A percentile compares a stretch with the other conserved stretches of the same genome.
phyloP scores from a whole-genome alignment of 2,329 filamentous ascomycete genomes.

The Exophiala sp. region DNA sequence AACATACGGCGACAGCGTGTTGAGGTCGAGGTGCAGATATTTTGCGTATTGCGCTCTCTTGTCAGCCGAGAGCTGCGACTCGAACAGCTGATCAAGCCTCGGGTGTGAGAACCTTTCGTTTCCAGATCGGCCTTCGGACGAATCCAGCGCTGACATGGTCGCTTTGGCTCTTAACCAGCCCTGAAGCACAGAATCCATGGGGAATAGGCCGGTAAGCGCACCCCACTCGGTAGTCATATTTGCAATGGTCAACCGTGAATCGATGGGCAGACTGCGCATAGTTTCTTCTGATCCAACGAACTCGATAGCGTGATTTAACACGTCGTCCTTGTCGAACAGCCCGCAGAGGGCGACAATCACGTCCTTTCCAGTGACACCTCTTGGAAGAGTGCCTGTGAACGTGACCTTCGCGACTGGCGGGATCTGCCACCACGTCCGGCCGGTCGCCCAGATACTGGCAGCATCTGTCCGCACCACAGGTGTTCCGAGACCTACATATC shows the following conservation, averaged over 20 bases:
- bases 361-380: constrained; percentile 86
- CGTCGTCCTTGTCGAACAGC: constrained; percentile 80
- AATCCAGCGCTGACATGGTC: constrained; percentile 59
- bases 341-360: constrained; percentile 87
- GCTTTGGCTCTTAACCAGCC: constrained; percentile 76
- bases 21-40: constrained; percentile 74
- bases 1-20: constrained; percentile 78
- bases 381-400: constrained; percentile 69
- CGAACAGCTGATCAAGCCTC: constrained; percentile 67
- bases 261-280: constrained; percentile 66
- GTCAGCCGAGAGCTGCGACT: constrained; percentile 66
- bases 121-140: constrained; percentile 46
- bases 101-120: constrained; percentile 67
- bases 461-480: constrained; percentile 85
- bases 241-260: constrained; percentile 63
- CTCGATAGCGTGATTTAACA: constrained; percentile 87
- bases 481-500: constrained; percentile 57
- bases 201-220: constrained; percentile 67
- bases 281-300: constrained; percentile 80
- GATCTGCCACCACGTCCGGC: constrained; percentile 81
- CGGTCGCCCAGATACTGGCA: constrained; percentile 79
- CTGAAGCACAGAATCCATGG: constrained; percentile 69
- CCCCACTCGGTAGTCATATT: constrained; percentile 38
- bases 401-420: constrained; percentile 79
- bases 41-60: constrained; percentile 79